Evolutionary conservation across 2,329 filamentous ascomycete species (phyloP), one percentile per base, ranked within the genome.

Genomic region (Scedosporium boydii): DNA sequence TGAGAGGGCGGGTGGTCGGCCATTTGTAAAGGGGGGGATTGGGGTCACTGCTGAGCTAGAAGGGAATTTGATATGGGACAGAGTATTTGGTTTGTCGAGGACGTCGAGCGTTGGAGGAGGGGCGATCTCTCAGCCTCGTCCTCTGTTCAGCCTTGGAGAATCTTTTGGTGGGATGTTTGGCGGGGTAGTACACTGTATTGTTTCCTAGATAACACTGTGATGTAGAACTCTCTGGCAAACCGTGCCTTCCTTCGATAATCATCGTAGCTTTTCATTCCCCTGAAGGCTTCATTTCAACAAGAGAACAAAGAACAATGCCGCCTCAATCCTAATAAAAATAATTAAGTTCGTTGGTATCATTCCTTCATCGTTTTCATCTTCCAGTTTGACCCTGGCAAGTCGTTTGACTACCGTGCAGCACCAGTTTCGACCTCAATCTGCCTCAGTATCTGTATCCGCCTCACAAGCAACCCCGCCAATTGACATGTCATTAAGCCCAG

Each of bases 1-100:
- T 81, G 62, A 63, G 67, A 62, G 64, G 58, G n/a, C 3, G 16
- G 44, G 44, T 18, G 23, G 51, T 55, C 51, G 23, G 51, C 51
- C 51, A 55, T 55, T 23, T 38, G 10, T 23, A n/a, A n/a, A 23
- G 23, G 12, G 23, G 6, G 2, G n/a, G 44, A 21, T 3, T 3
- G 16, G 44, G 18, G 21, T 26, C n/a, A 10, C 51, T 55, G 3
- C 9, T 7, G 5, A 21, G 44, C 16, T 48, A 6, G 34, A 6
- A 34, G 34, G 34, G 6, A 12, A 14, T 48, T 48, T 48, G 44
- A 23, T 48, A 48, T 48, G 34, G 34, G 10, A 14, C 34, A 6
- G 34, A 10, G 10, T 10, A 14, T 12, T 6, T 18, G n/a, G 16
- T 48, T 48, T 21, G 44, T 48, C 44, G n/a, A 5, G n/a, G 16